Conservation (phyloP, 139 green algal genomes). For the Chlamydomonas incerta region DNA sequence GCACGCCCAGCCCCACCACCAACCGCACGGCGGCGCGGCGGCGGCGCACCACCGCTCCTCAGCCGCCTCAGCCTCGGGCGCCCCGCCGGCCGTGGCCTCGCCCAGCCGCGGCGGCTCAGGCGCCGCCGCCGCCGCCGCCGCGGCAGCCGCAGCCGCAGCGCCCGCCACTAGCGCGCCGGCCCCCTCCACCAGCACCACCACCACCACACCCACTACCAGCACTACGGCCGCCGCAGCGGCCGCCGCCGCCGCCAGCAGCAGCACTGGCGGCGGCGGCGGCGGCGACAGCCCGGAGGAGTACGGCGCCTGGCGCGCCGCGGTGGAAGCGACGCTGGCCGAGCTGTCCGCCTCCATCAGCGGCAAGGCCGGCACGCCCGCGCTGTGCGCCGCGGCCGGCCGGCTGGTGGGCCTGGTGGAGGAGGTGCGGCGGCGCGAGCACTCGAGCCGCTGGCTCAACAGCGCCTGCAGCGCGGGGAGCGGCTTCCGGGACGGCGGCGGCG, state of each 20-base stretch:
- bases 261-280: background rate
- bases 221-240: background rate
- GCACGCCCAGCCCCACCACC: background rate
- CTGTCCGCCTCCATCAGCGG: background rate
- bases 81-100: too few species aligned
- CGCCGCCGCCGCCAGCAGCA: background rate
- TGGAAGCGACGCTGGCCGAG: conserved; percentile 29
- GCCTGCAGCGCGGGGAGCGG: background rate
- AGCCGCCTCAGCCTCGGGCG: too few species aligned
- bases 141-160: too few species aligned
- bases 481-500: conserved; percentile 29
- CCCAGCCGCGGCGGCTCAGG: too few species aligned
- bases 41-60: background rate
- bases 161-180: too few species aligned
- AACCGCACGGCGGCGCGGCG: background rate
- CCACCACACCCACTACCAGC: too few species aligned
- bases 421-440: conserved; percentile 22
- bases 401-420: conserved; percentile 35
- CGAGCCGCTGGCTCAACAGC: conserved; percentile 50
- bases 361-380: background rate
- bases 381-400: background rate
- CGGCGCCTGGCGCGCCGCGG: conserved; percentile 2
- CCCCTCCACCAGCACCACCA: too few species aligned
- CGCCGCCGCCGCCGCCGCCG: too few species aligned
- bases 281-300: conserved; percentile 11